Conservation (phyloP, 257 asterid species). For the Rehmannia glutinosa region DNA sequence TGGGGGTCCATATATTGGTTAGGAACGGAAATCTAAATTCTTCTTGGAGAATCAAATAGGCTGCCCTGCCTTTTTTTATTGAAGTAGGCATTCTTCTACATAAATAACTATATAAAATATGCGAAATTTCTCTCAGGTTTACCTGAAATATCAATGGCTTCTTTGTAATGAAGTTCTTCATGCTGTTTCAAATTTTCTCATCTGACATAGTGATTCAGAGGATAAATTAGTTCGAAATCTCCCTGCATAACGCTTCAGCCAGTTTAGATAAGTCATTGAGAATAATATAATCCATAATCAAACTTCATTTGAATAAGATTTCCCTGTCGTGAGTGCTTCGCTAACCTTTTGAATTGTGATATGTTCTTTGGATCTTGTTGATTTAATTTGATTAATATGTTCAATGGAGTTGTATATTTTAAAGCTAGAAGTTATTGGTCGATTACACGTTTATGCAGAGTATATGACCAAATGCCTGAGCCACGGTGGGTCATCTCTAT, state of each 20-base stretch:
- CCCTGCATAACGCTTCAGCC: constrained; percentile 14
- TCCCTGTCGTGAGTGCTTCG: not conserved
- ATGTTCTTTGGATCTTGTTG: too few relatives aligned
- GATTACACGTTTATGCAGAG: constrained; percentile 39
- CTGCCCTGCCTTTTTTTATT: not conserved
- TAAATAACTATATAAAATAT: not conserved
- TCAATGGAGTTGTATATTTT: too few relatives aligned
- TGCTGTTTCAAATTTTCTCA: not conserved
- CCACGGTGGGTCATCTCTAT: constrained; percentile 97
- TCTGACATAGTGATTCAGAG: not conserved
- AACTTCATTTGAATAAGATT: not conserved
- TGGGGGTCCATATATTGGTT: not conserved
- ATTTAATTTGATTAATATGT: too few relatives aligned
- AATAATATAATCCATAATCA: not conserved
- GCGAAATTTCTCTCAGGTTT: not conserved
- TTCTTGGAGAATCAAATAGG: not conserved
- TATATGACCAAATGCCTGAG: constrained; percentile 97
- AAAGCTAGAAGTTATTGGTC: not conserved
- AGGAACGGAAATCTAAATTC: not conserved
- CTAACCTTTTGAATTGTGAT: not conserved
- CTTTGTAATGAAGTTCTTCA: not conserved
- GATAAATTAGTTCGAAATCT: not conserved
- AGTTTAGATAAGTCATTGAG: not conserved
- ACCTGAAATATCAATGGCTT: not conserved
- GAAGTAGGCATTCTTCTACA: not conserved